These are phyloP conservation scores for Diaporthe sp. DNA, from an alignment of 2,329 filamentous ascomycete genomes.

Conservation along the genomic window DNA sequence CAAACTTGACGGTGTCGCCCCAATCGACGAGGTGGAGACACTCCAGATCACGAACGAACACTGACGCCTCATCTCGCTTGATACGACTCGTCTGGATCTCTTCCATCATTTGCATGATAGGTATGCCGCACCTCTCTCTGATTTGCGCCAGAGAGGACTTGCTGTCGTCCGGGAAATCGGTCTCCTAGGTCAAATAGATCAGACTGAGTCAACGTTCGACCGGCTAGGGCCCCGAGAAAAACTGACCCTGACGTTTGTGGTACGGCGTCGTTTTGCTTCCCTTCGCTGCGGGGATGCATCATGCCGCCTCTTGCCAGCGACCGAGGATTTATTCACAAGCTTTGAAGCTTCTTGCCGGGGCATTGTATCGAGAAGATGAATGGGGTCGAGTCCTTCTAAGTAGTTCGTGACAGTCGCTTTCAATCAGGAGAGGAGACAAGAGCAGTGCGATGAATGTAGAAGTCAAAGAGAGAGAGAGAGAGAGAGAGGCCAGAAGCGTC, in stretches of 20 bases:
- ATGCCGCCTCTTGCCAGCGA: neutral
- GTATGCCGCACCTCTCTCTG: neutral
- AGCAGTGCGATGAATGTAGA: neutral
- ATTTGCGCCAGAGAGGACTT: neutral
- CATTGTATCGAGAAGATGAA: neutral
- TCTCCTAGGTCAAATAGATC: neutral
- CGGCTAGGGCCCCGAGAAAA: neutral
- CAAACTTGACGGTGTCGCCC: neutral
- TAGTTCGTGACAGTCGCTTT: neutral
- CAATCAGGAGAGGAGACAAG: neutral
- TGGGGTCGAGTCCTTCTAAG: too few relatives aligned
- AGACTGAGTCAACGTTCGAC: neutral
- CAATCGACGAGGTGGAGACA: neutral
- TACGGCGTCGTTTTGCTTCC: neutral
- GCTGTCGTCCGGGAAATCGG: neutral
- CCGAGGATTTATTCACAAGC: neutral
- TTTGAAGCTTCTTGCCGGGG: neutral
- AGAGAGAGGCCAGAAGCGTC: too few relatives aligned
- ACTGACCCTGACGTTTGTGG: neutral
- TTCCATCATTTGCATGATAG: neutral
- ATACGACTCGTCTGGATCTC: neutral
- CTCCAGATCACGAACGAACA: neutral
- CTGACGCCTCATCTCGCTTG: neutral
- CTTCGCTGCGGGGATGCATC: neutral
- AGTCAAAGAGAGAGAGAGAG: neutral